These are phyloP conservation scores for Borovskyia barvae DNA, from an alignment of 208 protist species.

Conservation along the genomic window DNA sequence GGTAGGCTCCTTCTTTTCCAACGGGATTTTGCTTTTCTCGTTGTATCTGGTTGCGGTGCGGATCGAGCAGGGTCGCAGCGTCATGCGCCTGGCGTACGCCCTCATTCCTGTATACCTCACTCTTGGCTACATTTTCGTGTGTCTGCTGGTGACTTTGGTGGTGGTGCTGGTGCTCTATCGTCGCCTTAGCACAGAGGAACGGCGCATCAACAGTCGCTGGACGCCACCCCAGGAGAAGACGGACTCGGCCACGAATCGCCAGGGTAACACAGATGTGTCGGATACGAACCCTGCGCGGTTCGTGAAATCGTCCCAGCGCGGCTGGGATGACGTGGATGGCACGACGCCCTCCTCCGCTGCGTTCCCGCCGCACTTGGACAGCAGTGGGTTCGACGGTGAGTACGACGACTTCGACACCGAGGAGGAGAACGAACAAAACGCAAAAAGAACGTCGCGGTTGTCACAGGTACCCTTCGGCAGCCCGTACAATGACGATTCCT, in stretches of 20 bases:
- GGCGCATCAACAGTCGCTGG: conserved; percentile 40
- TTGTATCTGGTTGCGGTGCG: conserved; percentile 82
- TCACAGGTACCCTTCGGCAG: conserved; percentile 22
- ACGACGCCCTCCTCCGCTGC: conserved; percentile 30
- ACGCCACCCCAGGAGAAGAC: conserved; percentile 38
- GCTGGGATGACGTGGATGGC: conserved; percentile 57
- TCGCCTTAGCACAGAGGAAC: conserved; percentile 29
- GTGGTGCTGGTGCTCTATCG: conserved; percentile 39
- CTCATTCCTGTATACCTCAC: conserved; percentile 80
- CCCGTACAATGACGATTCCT: conserved; percentile 14
- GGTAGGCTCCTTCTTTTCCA: conserved; percentile 79
- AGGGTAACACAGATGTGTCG: conserved; percentile 13
- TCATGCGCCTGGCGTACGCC: conserved; percentile 34
- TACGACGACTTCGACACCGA: conserved; percentile 68
- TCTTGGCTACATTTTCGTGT: conserved; percentile 66
- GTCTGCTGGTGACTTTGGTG: conserved; percentile 63
- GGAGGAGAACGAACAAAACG: conserved; percentile 46
- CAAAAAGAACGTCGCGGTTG: conserved; percentile 5
- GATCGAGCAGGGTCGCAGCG: conserved; percentile 49
- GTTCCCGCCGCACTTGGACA: conserved; percentile 19
- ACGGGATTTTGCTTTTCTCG: conserved; percentile 73
- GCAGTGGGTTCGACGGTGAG: conserved; percentile 26
- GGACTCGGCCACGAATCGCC: conserved; percentile 7
- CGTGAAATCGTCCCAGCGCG: conserved; percentile 28
- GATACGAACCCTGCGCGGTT: conserved; percentile 16